A percentile compares a stretch with the other conserved stretches of the same genome.
phyloP scores from a whole-genome alignment of 176 grass and related monocot genomes.

The Miscanthus lutarioriparius region DNA sequence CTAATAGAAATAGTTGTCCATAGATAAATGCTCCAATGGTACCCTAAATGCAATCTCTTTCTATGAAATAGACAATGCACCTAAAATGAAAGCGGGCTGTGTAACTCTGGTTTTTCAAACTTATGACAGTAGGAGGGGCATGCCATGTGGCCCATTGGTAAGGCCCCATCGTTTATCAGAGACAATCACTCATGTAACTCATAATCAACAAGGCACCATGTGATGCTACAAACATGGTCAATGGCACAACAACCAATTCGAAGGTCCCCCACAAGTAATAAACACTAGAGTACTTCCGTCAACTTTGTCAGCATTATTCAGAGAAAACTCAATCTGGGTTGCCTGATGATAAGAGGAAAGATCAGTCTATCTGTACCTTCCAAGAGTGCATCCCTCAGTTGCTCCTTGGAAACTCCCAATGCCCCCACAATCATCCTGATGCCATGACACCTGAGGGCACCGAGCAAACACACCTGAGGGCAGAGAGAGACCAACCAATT shows the following conservation, averaged over 20 bases:
- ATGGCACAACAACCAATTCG: not conserved
- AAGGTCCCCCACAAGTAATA: conserved; percentile 18
- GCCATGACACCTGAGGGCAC: conserved; percentile 56
- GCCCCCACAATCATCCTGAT: conserved; percentile 60
- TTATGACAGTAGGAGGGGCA: not conserved
- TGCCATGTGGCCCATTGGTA: not conserved
- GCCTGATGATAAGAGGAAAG: not conserved
- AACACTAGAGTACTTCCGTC: conserved; percentile 3
- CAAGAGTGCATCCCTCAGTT: conserved; percentile 63
- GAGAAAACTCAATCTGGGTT: not conserved
- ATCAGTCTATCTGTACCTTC: conserved; percentile 49
- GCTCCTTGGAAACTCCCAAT: conserved; percentile 56
- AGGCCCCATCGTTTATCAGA: not conserved
- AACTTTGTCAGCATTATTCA: conserved; percentile 1
- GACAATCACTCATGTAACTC: not conserved
- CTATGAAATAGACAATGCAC: not conserved
- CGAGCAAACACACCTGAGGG: conserved; percentile 53
- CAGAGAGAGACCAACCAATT: too few species aligned
- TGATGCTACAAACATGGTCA: not conserved
- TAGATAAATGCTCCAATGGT: not conserved
- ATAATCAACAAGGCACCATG: conserved; percentile 15
- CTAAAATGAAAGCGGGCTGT: not conserved
- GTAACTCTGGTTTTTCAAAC: not conserved
- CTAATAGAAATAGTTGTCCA: too few species aligned
- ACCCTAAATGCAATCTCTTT: not conserved